These are phyloP conservation scores for Kickxella alabastrina DNA, from an alignment of 192 early-diverging fungal genomes.

Conservation along the genomic window DNA sequence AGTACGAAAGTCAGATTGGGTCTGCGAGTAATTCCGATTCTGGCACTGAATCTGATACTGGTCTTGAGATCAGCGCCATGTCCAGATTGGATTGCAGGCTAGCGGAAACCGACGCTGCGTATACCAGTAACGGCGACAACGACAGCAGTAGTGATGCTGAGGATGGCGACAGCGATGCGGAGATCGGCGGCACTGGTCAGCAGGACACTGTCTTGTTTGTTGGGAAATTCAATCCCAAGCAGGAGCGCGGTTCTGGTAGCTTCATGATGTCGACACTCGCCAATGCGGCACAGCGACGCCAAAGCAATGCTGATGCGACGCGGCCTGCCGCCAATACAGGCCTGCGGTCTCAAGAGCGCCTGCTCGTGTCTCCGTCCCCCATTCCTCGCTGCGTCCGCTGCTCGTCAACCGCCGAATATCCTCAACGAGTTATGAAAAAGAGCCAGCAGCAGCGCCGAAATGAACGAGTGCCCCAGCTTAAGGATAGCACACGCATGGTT, in stretches of 20 bases:
- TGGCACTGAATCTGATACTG: background rate
- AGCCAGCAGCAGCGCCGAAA: conserved; percentile 30
- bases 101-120: background rate
- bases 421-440: conserved; percentile 40
- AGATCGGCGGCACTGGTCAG: conserved; percentile 1
- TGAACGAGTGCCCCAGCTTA: conserved; percentile 11
- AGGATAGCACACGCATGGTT: conserved; percentile 41
- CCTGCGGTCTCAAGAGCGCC: background rate
- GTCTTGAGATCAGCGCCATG: background rate
- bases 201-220: conserved; percentile 45
- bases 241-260: background rate
- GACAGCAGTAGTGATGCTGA: conserved; percentile 1
- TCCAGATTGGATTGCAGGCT: too few relatives aligned
- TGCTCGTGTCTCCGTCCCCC: conserved; percentile 25
- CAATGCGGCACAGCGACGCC: conserved; percentile 1
- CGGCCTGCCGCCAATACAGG: background rate
- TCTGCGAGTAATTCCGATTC: too few relatives aligned
- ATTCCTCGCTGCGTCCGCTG: conserved; percentile 11
- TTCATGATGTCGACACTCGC: background rate
- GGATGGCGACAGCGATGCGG: background rate
- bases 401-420: conserved; percentile 17
- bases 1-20: background rate
- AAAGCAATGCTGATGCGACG: background rate
- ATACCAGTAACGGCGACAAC: background rate
- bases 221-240: conserved; percentile 20